Conservation (phyloP, 306 rosid genomes). For the Comarum palustre region DNA sequence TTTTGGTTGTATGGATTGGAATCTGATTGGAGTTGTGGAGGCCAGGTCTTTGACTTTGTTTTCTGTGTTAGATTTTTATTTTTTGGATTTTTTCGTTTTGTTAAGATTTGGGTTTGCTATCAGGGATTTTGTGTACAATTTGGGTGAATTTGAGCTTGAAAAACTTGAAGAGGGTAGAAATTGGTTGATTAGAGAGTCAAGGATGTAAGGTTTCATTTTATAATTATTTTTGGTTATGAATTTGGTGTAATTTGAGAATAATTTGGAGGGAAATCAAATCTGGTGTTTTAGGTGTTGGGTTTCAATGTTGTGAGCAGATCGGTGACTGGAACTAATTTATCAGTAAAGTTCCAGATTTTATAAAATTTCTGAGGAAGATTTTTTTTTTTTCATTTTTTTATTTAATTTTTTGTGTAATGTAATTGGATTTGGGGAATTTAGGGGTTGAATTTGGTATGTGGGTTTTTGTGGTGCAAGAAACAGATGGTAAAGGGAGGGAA, state of each 20-base stretch:
- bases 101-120: neutral
- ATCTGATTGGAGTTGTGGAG: neutral
- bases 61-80: neutral
- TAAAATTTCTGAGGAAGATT: neutral
- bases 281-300: conserved; percentile 16
- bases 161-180: neutral
- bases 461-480: conserved; percentile 34
- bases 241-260: neutral
- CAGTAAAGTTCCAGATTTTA: neutral
- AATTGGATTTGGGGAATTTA: neutral
- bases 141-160: neutral
- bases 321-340: conserved; percentile 28
- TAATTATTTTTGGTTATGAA: neutral
- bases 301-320: conserved; percentile 42
- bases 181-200: neutral
- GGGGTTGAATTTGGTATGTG: conserved; percentile 13
- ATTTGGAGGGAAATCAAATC: conserved; percentile 27
- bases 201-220: neutral
- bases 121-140: neutral
- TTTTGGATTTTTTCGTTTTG: neutral
- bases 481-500: conserved; percentile 93
- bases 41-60: neutral
- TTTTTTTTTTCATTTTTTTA: too few relatives aligned
- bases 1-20: neutral
- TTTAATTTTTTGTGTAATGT: neutral